Base-by-base conservation (phyloP, 2,329 filamentous ascomycete genomes). In the Colletotrichum truncatum region DNA sequence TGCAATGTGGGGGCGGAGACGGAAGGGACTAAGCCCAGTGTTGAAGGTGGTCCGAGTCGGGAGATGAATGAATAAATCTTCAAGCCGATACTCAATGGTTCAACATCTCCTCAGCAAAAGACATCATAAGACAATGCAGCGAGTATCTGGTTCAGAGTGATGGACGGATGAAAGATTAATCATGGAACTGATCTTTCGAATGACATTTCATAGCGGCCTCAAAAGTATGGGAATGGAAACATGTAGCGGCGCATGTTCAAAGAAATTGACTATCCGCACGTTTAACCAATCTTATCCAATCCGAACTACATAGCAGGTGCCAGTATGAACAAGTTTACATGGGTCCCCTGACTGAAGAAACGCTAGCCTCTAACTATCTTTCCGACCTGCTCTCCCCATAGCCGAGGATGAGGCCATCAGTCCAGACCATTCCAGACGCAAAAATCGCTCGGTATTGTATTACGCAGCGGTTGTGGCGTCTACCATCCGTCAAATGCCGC, bases 1-100 rank as follows among this genome's bases (percentile, higher is more conserved):
- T 57, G 39, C 16, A 52, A 30, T 25, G 52, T 57, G 59, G 59
- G 52, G 59, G 43, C 51, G 43, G 52, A 34, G 34, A 26, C 52
- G 30, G 36, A 45, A 45, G 52, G 52, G 38, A 38, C 36, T 34
- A 25, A 32, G 21, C 18, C 38, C 52, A 25, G 52, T 21, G 9
- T 6, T 55, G 26, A 45, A 30, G 25, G 7, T 32, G 23, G 23
- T 41, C 34, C 28, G 34, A 48, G 16, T 53, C 46, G 46, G 26
- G 10, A 45, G 10, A 28, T 6, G n/a, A 54, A 36, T n/a, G 12
- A 41, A 16, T n/a, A 23, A n/a, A 11, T 53, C 10, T 41, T 32
- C 10, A n/a, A 7, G 10, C 36, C 43, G 25, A 43, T n/a, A 41
- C 16, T 48, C 12, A 16, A 30, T 18, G 4, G 18, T 6, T 25